These are phyloP conservation scores for Irineochytrium annulatum DNA, from an alignment of 192 early-diverging fungal species.

Conservation along the genomic window DNA sequence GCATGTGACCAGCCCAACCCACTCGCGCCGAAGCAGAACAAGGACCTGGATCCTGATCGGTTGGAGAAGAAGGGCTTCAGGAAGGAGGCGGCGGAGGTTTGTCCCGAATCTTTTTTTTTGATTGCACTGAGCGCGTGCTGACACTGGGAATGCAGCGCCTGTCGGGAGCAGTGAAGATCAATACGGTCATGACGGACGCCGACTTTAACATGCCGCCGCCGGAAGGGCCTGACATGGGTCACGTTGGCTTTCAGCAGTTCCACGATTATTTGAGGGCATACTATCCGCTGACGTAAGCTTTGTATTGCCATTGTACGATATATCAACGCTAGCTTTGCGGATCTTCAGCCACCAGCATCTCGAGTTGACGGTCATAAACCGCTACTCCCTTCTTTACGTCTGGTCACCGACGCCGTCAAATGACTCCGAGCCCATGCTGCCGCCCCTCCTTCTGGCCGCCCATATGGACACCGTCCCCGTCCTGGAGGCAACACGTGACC, in stretches of 20 bases:
- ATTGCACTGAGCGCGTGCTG: background rate
- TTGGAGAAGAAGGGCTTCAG: background rate
- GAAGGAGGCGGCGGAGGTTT: background rate
- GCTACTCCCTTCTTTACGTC: conserved; percentile 6
- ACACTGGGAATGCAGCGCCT: background rate
- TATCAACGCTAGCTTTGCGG: background rate
- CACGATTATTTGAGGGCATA: background rate
- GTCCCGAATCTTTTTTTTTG: background rate
- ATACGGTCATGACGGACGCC: background rate
- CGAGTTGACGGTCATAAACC: background rate
- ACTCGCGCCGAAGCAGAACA: background rate
- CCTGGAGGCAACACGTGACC: conserved; percentile 7
- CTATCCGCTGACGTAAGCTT: conserved; percentile 8
- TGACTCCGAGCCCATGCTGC: background rate
- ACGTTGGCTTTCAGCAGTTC: conserved; percentile 5
- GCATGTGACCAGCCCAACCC: conserved; percentile 2
- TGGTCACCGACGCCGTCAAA: conserved; percentile 1
- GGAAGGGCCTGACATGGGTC: background rate
- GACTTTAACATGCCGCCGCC: background rate
- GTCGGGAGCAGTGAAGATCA: background rate
- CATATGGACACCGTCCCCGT: conserved; percentile 20
- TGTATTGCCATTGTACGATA: background rate
- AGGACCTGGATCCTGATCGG: background rate
- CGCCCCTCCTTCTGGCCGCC: conserved; percentile 8
- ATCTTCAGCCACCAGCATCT: background rate